Percentiles rank a stretch among this genome's conserved stretches.
These are phyloP conservation scores for Croton laevigatus DNA, from an alignment of 441 rosid species.

Conservation along the genomic window DNA sequence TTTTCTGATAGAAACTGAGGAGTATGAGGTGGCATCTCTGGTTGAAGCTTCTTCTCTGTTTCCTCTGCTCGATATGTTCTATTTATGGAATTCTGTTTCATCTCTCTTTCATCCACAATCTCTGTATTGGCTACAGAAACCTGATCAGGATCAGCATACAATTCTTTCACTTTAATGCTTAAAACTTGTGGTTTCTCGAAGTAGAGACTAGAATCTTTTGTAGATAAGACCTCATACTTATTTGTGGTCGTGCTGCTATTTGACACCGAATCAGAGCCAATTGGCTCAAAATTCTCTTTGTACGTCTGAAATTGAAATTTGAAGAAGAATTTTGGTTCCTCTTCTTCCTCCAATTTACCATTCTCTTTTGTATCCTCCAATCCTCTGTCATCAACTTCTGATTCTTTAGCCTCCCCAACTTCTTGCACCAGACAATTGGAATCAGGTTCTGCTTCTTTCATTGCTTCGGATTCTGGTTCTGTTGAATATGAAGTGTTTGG, in stretches of 20 bases:
- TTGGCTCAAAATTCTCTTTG: constrained; percentile 19
- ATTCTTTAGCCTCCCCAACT: constrained; percentile 28
- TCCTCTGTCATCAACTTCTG: constrained; percentile 21
- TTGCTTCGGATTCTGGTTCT: constrained; percentile 23
- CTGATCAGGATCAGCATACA: constrained; percentile 24
- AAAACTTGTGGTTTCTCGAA: constrained; percentile 36
- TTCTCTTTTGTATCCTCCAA: constrained; percentile 5
- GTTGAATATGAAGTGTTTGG: constrained; percentile 17
- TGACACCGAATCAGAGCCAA: constrained; percentile 22
- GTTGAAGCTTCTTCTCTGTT: constrained; percentile 16
- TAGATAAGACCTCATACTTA: constrained; percentile 35
- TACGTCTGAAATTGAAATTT: constrained; percentile 53
- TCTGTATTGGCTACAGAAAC: constrained; percentile 6
- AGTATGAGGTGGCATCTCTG: constrained; percentile 15
- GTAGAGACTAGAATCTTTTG: constrained; percentile 27
- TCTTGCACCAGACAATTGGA: constrained; percentile 17
- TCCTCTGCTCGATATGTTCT: constrained; percentile 10
- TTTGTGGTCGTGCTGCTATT: constrained; percentile 19
- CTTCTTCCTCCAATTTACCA: constrained; percentile 18
- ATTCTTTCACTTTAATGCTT: constrained; percentile 32
- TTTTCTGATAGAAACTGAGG: constrained; percentile 39
- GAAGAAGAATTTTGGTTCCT: constrained; percentile 38
- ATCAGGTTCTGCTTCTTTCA: constrained; percentile 20
- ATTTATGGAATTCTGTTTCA: constrained; percentile 4
- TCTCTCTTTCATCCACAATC: background rate